phyloP scores from a whole-genome alignment of 2,329 filamentous ascomycete genomes.

The Fusarium concolor region DNA sequence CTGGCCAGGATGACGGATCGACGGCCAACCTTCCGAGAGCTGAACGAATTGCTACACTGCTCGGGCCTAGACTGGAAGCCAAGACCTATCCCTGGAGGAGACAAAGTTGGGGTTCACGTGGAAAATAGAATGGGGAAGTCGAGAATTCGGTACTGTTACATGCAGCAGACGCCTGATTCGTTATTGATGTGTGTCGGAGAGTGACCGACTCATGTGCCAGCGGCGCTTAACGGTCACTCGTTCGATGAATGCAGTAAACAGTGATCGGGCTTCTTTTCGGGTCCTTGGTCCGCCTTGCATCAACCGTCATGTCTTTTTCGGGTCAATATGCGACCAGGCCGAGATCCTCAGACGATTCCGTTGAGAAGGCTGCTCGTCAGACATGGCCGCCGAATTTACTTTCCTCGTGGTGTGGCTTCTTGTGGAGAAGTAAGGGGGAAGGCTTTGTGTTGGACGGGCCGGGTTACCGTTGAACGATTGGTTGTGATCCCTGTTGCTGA shows the following conservation, averaged over 20 bases:
- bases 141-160: slow-evolving; percentile 22
- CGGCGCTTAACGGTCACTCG: slow-evolving; percentile 10
- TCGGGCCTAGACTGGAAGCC: slow-evolving; percentile 20
- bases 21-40: slow-evolving; percentile 39
- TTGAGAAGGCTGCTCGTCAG: slow-evolving; percentile 6
- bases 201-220: background rate
- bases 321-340: slow-evolving; percentile 21
- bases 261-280: slow-evolving; percentile 20
- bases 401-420: background rate
- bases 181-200: background rate
- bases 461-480: slow-evolving; percentile 26
- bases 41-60: background rate
- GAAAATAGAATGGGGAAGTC: slow-evolving; percentile 12
- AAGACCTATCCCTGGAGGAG: slow-evolving; percentile 7
- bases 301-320: background rate
- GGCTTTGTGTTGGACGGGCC: slow-evolving; percentile 21
- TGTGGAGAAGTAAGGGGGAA: background rate
- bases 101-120: background rate
- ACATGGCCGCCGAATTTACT: slow-evolving; percentile 13
- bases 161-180: background rate
- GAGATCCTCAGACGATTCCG: slow-evolving; percentile 5
- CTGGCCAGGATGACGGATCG: slow-evolving; percentile 31
- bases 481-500: slow-evolving; percentile 13
- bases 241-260: background rate
- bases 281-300: slow-evolving; percentile 21